A percentile compares a stretch with the other conserved stretches of the same genome.
Conservation (phyloP, 805 yeast genomes). For the Metschnikowia kofuensis region DNA sequence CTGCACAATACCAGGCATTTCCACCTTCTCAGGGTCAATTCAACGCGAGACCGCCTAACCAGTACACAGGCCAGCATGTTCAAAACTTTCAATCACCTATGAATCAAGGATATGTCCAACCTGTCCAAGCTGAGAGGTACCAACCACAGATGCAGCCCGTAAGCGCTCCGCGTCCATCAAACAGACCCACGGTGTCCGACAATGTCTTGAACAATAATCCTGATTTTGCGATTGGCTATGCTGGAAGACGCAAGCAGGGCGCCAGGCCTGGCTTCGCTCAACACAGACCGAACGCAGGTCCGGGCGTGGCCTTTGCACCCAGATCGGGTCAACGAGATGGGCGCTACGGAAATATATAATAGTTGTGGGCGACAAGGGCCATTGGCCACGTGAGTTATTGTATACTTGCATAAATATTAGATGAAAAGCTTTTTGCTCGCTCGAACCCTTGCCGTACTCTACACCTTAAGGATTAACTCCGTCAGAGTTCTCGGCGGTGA, state of each 20-base stretch:
- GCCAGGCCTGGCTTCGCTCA: constrained; percentile 4
- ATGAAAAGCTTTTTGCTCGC: too few species aligned
- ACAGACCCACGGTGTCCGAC: constrained; percentile 35
- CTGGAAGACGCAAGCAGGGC: constrained; percentile 18
- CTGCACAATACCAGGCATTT: constrained; percentile 1
- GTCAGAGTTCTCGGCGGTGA: background rate
- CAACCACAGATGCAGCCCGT: constrained; percentile 9
- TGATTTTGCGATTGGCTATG: constrained; percentile 33
- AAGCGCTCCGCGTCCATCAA: constrained; percentile 17
- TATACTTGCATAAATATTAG: background rate
- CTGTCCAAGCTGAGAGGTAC: constrained; percentile 1
- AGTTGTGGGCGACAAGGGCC: background rate
- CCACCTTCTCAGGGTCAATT: constrained; percentile 1
- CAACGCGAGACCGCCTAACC: background rate
- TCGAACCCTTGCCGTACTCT: background rate
- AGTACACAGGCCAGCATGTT: background rate
- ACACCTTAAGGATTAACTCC: background rate
- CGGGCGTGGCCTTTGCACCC: constrained; percentile 7
- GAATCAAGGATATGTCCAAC: constrained; percentile 3
- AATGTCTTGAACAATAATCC: constrained; percentile 39
- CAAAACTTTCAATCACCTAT: background rate
- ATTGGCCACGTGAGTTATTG: background rate
- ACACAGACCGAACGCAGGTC: constrained; percentile 4
- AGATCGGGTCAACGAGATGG: constrained; percentile 5
- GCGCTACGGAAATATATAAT: constrained; percentile 5